Evolutionary conservation across 169 alveolate genomes (phyloP).

Genomic region (Plasmodium coatneyi): DNA sequence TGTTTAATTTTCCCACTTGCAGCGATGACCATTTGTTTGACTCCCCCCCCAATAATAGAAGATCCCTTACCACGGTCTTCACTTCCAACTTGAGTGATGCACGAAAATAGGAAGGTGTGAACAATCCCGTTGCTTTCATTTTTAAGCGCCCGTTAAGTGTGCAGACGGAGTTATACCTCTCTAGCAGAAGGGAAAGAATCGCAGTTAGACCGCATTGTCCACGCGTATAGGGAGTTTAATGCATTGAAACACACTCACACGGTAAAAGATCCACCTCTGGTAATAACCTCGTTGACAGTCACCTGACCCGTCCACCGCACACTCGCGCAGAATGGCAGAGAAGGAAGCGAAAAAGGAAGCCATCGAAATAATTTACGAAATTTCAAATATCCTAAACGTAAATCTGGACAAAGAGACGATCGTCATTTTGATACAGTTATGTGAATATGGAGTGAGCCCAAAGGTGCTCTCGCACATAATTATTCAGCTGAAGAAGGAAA

Average conservation of each 20-base stretch:
- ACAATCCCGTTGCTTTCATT: neutral
- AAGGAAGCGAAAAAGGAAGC: slow-evolving; percentile 79
- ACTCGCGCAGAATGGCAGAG: slow-evolving; percentile 5
- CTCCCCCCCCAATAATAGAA: neutral
- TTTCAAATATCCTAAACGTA: slow-evolving; percentile 79
- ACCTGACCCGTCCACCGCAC: neutral
- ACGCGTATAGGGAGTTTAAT: neutral
- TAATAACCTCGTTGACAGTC: neutral
- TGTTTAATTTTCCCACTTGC: neutral
- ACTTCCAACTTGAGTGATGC: neutral
- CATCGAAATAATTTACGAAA: slow-evolving; percentile 78
- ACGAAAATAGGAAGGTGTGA: neutral
- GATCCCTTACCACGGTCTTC: neutral
- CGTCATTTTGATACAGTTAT: slow-evolving; percentile 78
- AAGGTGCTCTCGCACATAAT: slow-evolving; percentile 77
- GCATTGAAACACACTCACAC: neutral
- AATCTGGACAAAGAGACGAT: slow-evolving; percentile 79
- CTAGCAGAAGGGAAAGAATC: neutral
- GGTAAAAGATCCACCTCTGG: neutral
- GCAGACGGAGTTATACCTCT: neutral
- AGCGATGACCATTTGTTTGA: neutral
- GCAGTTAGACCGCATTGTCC: neutral
- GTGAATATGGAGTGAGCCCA: slow-evolving; percentile 84
- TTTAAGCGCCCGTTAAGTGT: neutral
- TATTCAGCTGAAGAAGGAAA: slow-evolving; percentile 76